These are phyloP conservation scores for Solidago caesia DNA, from an alignment of 129 eudicot genomes.

Conservation along the genomic window DNA sequence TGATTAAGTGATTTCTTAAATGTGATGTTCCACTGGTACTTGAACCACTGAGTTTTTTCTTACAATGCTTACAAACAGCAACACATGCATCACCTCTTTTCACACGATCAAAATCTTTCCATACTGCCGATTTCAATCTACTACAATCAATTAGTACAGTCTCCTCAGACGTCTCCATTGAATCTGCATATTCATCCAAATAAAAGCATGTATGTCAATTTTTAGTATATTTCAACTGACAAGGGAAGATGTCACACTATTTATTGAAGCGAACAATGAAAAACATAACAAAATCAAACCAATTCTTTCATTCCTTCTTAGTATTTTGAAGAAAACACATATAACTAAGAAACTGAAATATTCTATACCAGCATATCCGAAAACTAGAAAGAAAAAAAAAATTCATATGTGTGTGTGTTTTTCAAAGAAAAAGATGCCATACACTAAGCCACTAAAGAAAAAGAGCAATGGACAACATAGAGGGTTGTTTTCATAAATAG, in stretches of 20 bases:
- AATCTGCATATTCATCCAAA: slow-evolving; percentile 25
- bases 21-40: slow-evolving; percentile 97
- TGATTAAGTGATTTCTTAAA: slow-evolving; percentile 82
- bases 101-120: slow-evolving; percentile 94
- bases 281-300: background rate
- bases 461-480: background rate
- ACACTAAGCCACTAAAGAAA: background rate
- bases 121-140: slow-evolving; percentile 83
- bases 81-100: slow-evolving; percentile 69
- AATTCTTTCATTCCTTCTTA: background rate
- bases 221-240: background rate
- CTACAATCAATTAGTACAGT: slow-evolving; percentile 69
- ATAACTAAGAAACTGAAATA: background rate
- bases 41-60: slow-evolving; percentile 88
- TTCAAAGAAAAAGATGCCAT: background rate
- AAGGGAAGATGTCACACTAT: background rate
- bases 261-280: background rate
- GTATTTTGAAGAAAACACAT: background rate
- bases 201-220: background rate
- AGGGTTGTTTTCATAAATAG: too few species aligned
- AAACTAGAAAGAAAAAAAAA: too few species aligned
- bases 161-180: slow-evolving; percentile 72
- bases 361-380: background rate
- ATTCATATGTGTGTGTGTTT: too few species aligned
- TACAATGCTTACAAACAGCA: slow-evolving; percentile 89